A percentile compares a stretch with the other conserved stretches of the same genome.
These are phyloP conservation scores for Abrus precatorius DNA, from an alignment of 306 rosid genomes.

Conservation along the genomic window DNA sequence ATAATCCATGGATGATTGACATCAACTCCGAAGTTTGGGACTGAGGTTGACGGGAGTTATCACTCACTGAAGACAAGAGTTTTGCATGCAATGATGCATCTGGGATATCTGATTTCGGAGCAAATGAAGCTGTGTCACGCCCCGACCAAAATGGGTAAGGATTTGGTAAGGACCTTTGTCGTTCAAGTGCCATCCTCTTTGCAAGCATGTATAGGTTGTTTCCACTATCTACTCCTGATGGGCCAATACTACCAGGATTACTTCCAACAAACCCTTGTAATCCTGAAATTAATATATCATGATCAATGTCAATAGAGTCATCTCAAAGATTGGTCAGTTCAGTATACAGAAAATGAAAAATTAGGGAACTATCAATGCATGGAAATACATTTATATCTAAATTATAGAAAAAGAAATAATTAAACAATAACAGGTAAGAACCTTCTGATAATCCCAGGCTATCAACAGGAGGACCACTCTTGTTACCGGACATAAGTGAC, in stretches of 20 bases:
- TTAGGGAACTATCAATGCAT: background rate
- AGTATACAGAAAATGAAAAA: background rate
- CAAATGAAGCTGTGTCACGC: conserved; percentile 67
- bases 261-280: conserved; percentile 73
- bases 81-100: conserved; percentile 69
- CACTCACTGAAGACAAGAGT: conserved; percentile 66
- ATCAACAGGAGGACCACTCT: conserved; percentile 66
- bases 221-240: conserved; percentile 72
- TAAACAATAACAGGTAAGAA: conserved; percentile 42
- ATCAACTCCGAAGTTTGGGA: conserved; percentile 74
- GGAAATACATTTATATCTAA: conserved; percentile 4
- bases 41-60: conserved; percentile 70
- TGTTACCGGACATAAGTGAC: conserved; percentile 87
- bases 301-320: background rate
- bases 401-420: background rate
- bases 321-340: background rate
- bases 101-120: conserved; percentile 65
- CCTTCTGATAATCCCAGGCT: conserved; percentile 81
- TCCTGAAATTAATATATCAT: conserved; percentile 59
- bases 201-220: conserved; percentile 70
- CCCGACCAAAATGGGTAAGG: conserved; percentile 81
- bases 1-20: conserved; percentile 81
- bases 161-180: conserved; percentile 76
- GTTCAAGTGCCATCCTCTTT: conserved; percentile 84
- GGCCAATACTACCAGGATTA: conserved; percentile 60